These are phyloP conservation scores for Beta vulgaris DNA, from an alignment of 148 eudicot species.

Conservation along the genomic window DNA sequence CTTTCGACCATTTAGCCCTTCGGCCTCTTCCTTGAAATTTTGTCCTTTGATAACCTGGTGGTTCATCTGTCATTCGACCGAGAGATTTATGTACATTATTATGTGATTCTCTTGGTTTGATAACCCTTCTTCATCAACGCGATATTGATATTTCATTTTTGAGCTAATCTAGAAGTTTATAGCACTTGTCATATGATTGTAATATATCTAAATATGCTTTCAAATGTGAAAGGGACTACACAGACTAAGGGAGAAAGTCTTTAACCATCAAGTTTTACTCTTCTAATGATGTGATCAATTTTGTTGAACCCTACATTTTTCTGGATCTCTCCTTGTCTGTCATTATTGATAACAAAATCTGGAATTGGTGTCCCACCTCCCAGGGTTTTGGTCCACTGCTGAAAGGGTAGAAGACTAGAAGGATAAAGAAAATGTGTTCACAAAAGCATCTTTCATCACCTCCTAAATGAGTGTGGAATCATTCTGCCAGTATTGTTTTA, in stretches of 20 bases:
- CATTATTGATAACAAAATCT: conserved; percentile 28
- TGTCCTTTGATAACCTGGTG: background rate
- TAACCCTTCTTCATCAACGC: background rate
- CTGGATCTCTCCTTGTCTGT: conserved; percentile 22
- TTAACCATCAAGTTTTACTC: background rate
- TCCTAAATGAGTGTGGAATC: conserved; percentile 14
- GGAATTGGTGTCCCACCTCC: background rate
- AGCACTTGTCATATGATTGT: conserved; percentile 20
- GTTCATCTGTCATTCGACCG: background rate
- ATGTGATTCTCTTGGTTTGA: conserved; percentile 10
- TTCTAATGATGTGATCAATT: background rate
- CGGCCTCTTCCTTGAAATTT: background rate
- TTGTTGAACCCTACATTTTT: conserved; percentile 11
- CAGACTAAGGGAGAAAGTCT: background rate
- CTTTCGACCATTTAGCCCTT: background rate
- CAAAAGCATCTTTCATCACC: background rate
- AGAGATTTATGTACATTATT: conserved; percentile 4
- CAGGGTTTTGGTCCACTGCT: conserved; percentile 23
- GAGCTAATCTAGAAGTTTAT: background rate
- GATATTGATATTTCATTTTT: background rate
- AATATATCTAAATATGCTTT: conserved; percentile 15
- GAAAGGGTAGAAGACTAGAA: background rate
- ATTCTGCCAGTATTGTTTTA: background rate
- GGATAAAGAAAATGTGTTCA: conserved; percentile 17
- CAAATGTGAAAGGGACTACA: conserved; percentile 15